Conservation (phyloP, 2,329 filamentous ascomycete genomes). For the Teratosphaeria epicoccoides region DNA sequence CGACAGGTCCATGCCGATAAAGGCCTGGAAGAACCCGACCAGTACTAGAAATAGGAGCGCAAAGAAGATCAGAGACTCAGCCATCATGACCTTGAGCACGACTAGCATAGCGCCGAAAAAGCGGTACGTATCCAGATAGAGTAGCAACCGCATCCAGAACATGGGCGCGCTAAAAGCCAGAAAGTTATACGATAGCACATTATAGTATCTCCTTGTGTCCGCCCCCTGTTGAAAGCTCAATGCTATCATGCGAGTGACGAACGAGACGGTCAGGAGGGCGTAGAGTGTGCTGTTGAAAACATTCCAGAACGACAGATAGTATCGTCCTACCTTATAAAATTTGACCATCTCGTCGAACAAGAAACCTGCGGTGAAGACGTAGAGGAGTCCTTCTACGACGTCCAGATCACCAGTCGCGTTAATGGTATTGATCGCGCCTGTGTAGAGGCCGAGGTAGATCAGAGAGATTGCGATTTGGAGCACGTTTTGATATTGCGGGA, state of each 20-base stretch:
- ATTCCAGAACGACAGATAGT: slow-evolving; percentile 90
- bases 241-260: slow-evolving; percentile 69
- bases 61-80: slow-evolving; percentile 83
- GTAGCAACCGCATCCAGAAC: slow-evolving; percentile 88
- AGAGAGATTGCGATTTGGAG: slow-evolving; percentile 78
- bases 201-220: slow-evolving; percentile 47
- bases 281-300: slow-evolving; percentile 85
- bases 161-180: slow-evolving; percentile 86
- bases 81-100: slow-evolving; percentile 65
- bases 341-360: slow-evolving; percentile 80
- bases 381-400: slow-evolving; percentile 69
- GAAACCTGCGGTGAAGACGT: slow-evolving; percentile 84
- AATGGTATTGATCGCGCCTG: slow-evolving; percentile 79
- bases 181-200: slow-evolving; percentile 83
- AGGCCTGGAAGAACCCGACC: slow-evolving; percentile 81
- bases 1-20: slow-evolving; percentile 78
- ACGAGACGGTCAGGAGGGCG: slow-evolving; percentile 62
- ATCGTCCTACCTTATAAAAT: slow-evolving; percentile 85
- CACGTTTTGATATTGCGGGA: slow-evolving; percentile 83
- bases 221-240: slow-evolving; percentile 48
- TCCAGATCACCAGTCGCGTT: slow-evolving; percentile 79
- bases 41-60: slow-evolving; percentile 76
- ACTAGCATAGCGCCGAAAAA: slow-evolving; percentile 99
- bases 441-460: slow-evolving; percentile 75
- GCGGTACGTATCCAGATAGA: slow-evolving; percentile 85